Conservation (phyloP, 2,329 filamentous ascomycete genomes). For the Pyrenochaeta sp. region DNA sequence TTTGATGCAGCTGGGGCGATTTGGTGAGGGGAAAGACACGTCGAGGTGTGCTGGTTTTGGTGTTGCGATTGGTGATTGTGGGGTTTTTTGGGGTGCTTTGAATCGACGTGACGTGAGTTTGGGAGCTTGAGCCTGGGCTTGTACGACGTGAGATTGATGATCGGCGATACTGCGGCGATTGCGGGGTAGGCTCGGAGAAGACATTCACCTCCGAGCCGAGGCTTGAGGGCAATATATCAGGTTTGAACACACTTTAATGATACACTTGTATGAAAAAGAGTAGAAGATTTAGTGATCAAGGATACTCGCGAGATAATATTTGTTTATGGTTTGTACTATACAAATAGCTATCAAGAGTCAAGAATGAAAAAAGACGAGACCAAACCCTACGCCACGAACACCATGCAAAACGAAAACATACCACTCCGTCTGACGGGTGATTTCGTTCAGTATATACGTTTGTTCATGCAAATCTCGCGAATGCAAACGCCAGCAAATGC, state of each 20-base stretch:
- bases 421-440: too few species aligned
- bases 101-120: constrained; percentile 2
- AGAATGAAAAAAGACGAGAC: not conserved
- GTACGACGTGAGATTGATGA: constrained; percentile 25
- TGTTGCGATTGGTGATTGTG: not conserved
- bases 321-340: too few species aligned
- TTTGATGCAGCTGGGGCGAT: not conserved
- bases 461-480: too few species aligned
- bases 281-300: too few species aligned
- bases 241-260: too few species aligned
- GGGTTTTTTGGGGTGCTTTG: too few species aligned
- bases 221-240: too few species aligned
- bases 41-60: not conserved
- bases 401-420: not conserved
- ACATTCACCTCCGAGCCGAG: too few species aligned
- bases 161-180: constrained; percentile 23
- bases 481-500: too few species aligned
- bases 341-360: not conserved
- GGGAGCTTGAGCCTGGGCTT: constrained; percentile 17
- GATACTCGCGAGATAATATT: too few species aligned
- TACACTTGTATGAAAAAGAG: not conserved
- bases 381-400: constrained; percentile 7
- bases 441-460: too few species aligned
- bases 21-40: not conserved
- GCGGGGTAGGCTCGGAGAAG: constrained; percentile 15